These are phyloP conservation scores for Exophiala spinifera DNA, from an alignment of 2,329 filamentous ascomycete genomes.

Conservation along the genomic window DNA sequence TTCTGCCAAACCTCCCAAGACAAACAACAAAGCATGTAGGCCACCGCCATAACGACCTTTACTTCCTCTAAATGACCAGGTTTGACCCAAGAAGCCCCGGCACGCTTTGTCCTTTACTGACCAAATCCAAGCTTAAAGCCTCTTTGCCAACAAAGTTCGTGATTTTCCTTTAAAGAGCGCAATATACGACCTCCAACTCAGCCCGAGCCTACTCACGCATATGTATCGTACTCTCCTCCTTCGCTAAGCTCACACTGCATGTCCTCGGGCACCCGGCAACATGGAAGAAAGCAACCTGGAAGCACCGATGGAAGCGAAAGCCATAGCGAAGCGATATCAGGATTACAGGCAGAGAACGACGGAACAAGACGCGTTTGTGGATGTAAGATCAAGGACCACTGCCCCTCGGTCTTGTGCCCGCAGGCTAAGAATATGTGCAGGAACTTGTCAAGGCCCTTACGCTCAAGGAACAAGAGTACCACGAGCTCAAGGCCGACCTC, in stretches of 20 bases:
- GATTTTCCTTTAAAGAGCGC: no score
- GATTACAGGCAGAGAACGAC: slow-evolving; percentile 12
- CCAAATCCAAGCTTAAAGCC: no score
- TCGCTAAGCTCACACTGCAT: not conserved
- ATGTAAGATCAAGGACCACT: slow-evolving; percentile 4
- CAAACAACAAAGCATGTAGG: not conserved
- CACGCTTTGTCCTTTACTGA: not conserved
- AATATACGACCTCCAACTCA: no score
- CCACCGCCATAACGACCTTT: not conserved
- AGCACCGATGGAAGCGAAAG: slow-evolving; percentile 1
- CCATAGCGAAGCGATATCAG: slow-evolving; percentile 6
- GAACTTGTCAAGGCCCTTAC: slow-evolving; percentile 11
- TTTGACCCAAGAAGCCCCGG: not conserved
- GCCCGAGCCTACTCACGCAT: no score
- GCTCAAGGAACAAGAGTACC: slow-evolving; percentile 9
- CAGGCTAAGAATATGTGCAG: slow-evolving; percentile 8
- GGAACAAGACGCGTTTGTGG: slow-evolving; percentile 12
- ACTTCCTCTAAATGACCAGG: not conserved
- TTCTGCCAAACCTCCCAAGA: not conserved
- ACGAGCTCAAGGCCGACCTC: slow-evolving; percentile 20
- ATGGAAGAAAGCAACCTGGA: slow-evolving; percentile 10
- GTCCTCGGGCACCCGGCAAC: not conserved
- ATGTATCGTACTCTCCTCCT: no score
- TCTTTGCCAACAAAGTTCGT: no score
- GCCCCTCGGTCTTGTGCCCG: not conserved